A percentile compares a stretch with the other conserved stretches of the same genome.
These are phyloP conservation scores for Chytridium lagenaria DNA, from an alignment of 371 early-diverging fungal species.

Conservation along the genomic window DNA sequence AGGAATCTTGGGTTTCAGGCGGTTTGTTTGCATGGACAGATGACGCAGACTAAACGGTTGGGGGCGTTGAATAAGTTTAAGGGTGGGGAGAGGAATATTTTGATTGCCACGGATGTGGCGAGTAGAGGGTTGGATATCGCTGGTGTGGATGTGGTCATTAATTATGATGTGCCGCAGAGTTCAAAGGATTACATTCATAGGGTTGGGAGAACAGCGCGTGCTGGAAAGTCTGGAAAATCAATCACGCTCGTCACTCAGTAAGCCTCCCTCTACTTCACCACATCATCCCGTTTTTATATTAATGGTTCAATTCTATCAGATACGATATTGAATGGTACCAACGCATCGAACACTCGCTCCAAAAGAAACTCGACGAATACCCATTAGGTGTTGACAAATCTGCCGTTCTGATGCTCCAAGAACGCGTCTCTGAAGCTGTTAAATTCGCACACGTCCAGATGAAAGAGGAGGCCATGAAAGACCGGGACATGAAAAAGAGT, in stretches of 20 bases:
- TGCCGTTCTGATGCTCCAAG: slow-evolving; percentile 87
- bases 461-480: slow-evolving; percentile 49
- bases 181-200: slow-evolving; percentile 97
- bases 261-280: not conserved
- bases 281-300: not conserved
- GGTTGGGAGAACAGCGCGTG: slow-evolving; percentile 97
- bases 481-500: slow-evolving; percentile 38
- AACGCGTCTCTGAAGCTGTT: slow-evolving; percentile 91
- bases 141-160: slow-evolving; percentile 92
- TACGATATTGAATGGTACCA: slow-evolving; percentile 93
- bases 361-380: slow-evolving; percentile 82
- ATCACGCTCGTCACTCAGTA: slow-evolving; percentile 96
- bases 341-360: slow-evolving; percentile 88
- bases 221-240: slow-evolving; percentile 91
- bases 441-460: slow-evolving; percentile 73
- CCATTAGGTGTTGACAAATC: slow-evolving; percentile 73
- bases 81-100: slow-evolving; percentile 79
- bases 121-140: slow-evolving; percentile 97
- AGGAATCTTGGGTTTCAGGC: slow-evolving; percentile 91
- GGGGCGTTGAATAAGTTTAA: slow-evolving; percentile 92
- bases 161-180: slow-evolving; percentile 95
- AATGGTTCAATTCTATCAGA: slow-evolving; percentile 21
- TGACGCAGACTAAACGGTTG: slow-evolving; percentile 90
- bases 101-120: slow-evolving; percentile 92
- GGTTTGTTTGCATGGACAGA: slow-evolving; percentile 92